phyloP scores from a whole-genome alignment of 352 stramenopile genomes.

The Phytopythium cucurbitacearum region DNA sequence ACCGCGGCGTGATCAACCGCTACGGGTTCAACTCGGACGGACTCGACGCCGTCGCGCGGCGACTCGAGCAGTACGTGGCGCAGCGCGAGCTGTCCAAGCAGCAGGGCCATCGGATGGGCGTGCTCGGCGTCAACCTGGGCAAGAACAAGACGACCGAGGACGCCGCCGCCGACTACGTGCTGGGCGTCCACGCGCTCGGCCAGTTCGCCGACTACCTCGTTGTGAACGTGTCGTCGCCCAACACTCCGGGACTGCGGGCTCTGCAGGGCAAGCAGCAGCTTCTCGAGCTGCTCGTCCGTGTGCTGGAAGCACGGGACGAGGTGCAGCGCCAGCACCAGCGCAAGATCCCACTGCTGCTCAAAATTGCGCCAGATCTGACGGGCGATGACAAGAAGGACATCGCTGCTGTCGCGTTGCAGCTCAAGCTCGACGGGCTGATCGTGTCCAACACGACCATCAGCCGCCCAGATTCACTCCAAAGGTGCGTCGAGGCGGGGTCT shows the following conservation, averaged over 20 bases:
- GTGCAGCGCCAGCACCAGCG: constrained; percentile 50
- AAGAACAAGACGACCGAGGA: constrained; percentile 96
- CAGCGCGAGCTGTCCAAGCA: constrained; percentile 14
- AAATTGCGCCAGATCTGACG: constrained; percentile 96
- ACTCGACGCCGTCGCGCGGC: constrained; percentile 65
- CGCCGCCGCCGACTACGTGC: constrained; percentile 86
- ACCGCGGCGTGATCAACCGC: constrained; percentile 96
- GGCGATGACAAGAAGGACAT: constrained; percentile 95
- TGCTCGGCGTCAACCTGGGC: constrained; percentile 96
- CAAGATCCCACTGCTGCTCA: constrained; percentile 92
- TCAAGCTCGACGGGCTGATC: constrained; percentile 75
- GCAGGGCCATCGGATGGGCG: constrained; percentile 51
- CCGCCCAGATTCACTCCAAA: constrained; percentile 79
- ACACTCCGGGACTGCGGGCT: constrained; percentile 89
- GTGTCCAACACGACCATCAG: constrained; percentile 97
- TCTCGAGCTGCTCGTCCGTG: constrained; percentile 60
- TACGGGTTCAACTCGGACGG: constrained; percentile 98
- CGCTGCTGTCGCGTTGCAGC: constrained; percentile 66
- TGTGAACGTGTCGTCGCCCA: constrained; percentile 97
- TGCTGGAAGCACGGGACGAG: constrained; percentile 63
- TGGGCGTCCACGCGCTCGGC: constrained; percentile 88
- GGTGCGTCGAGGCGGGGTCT: constrained; percentile 15
- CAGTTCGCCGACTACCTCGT: constrained; percentile 97
- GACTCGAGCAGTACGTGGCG: constrained; percentile 57
- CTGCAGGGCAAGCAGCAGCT: constrained; percentile 84